Percentiles rank a stretch among this genome's conserved stretches.
phyloP scores from a whole-genome alignment of 2,329 filamentous ascomycete genomes.

The Diaporthe amygdali region DNA sequence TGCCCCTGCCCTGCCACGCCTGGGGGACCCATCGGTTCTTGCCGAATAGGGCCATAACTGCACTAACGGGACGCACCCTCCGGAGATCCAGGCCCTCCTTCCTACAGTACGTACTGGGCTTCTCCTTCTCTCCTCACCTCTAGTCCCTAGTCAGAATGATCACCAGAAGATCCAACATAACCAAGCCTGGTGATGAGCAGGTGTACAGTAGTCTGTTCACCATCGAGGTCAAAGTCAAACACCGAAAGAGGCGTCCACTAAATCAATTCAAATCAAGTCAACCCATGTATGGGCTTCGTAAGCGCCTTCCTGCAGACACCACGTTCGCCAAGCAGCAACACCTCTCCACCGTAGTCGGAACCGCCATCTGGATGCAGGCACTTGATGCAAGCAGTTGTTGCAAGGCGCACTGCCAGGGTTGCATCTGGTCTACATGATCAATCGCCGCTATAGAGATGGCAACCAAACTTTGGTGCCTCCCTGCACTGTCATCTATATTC shows the following conservation, averaged over 20 bases:
- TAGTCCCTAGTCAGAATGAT: background rate
- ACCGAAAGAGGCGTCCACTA: background rate
- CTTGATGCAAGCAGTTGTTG: background rate
- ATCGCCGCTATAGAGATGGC: background rate
- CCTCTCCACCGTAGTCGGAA: background rate
- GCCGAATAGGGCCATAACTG: slow-evolving; percentile 3
- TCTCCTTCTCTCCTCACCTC: background rate
- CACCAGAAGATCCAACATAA: background rate
- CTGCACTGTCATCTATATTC: background rate
- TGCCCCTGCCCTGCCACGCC: background rate
- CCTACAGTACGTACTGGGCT: too few relatives aligned
- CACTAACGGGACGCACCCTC: slow-evolving; percentile 16
- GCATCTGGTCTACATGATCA: background rate
- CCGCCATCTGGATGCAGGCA: too few relatives aligned
- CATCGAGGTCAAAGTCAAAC: background rate
- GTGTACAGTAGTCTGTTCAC: background rate
- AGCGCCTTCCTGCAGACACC: background rate
- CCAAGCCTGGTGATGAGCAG: background rate
- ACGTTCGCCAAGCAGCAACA: background rate
- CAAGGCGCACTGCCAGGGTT: too few relatives aligned
- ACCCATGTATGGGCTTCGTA: too few relatives aligned
- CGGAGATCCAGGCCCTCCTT: slow-evolving; percentile 1
- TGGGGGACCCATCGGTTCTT: background rate
- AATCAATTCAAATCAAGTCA: background rate
- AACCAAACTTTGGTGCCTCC: background rate